Percentiles rank a stretch among this genome's conserved stretches.
phyloP scores from a whole-genome alignment of 352 stramenopile species.

The Aphanomyces astaci region DNA sequence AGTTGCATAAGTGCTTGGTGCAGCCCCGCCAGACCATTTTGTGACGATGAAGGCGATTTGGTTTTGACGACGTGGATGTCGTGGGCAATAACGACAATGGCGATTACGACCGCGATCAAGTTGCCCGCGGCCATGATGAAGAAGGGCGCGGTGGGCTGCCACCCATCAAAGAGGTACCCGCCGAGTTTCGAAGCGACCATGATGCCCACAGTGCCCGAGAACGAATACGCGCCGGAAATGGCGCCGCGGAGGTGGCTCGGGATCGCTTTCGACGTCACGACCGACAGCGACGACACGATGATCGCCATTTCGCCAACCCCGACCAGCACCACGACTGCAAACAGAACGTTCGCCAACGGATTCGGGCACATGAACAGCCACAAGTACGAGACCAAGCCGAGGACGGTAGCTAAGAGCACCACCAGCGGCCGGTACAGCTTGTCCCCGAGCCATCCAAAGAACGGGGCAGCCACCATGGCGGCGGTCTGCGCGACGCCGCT shows the following conservation, averaged over 20 bases:
- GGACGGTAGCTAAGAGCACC: background rate
- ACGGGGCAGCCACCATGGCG: background rate
- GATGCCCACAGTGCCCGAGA: slow-evolving; percentile 9
- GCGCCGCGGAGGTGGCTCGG: slow-evolving; percentile 3
- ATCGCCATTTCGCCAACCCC: slow-evolving; percentile 17
- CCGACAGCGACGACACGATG: slow-evolving; percentile 12
- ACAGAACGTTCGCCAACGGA: slow-evolving; percentile 1
- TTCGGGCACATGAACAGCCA: slow-evolving; percentile 6
- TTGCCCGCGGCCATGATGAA: slow-evolving; percentile 19
- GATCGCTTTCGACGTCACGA: slow-evolving; percentile 19
- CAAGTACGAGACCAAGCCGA: slow-evolving; percentile 5
- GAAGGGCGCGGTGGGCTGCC: slow-evolving; percentile 13
- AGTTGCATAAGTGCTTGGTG: background rate
- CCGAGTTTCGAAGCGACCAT: slow-evolving; percentile 14
- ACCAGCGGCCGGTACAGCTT: slow-evolving; percentile 2
- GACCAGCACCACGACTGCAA: slow-evolving; percentile 1
- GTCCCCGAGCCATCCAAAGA: slow-evolving; percentile 14
- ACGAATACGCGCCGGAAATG: slow-evolving; percentile 11
- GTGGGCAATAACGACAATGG: background rate
- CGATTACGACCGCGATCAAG: background rate
- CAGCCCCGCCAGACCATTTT: background rate
- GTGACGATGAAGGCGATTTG: background rate
- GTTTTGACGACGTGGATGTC: background rate
- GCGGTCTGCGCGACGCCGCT: slow-evolving; percentile 14
- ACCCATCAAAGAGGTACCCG: slow-evolving; percentile 15